phyloP scores from a whole-genome alignment of 2,329 filamentous ascomycete species.

The Knufia fluminis region DNA sequence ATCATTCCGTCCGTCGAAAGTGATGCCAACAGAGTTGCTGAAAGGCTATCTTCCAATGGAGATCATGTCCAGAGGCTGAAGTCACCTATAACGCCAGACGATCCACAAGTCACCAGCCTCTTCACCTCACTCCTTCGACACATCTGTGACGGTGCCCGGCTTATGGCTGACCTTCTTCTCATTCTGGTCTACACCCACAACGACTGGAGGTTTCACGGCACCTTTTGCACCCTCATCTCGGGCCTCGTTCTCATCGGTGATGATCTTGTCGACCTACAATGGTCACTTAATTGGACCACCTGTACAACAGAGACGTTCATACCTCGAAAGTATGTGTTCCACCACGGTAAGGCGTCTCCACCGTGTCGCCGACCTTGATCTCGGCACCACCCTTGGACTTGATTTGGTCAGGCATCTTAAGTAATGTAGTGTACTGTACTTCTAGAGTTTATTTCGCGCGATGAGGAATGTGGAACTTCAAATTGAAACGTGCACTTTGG shows the following conservation, averaged over 20 bases:
- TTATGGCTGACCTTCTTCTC: constrained; percentile 19
- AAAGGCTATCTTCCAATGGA: too few species aligned
- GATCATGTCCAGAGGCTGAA: neutral
- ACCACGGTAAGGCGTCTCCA: constrained; percentile 15
- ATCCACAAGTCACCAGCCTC: neutral
- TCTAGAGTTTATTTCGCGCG: neutral
- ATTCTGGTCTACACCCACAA: constrained; percentile 18
- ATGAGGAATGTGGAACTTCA: neutral
- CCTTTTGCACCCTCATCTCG: constrained; percentile 12
- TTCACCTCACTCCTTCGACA: constrained; percentile 12
- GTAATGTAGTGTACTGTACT: too few species aligned
- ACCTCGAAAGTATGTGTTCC: constrained; percentile 16
- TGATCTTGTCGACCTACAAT: constrained; percentile 14
- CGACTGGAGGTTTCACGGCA: constrained; percentile 15
- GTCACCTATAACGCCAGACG: neutral
- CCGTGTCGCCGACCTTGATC: constrained; percentile 16
- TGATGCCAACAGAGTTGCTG: too few species aligned
- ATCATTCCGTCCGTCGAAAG: too few species aligned
- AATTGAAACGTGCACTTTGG: neutral
- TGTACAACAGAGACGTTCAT: neutral
- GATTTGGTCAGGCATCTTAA: constrained; percentile 14
- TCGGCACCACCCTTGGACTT: constrained; percentile 17
- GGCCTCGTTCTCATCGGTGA: constrained; percentile 13
- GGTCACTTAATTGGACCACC: too few species aligned
- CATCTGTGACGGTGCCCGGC: constrained; percentile 14